phyloP scores from a whole-genome alignment of 1,284 basidiomycete genomes.

The Cutaneotrichosporon sp. region DNA sequence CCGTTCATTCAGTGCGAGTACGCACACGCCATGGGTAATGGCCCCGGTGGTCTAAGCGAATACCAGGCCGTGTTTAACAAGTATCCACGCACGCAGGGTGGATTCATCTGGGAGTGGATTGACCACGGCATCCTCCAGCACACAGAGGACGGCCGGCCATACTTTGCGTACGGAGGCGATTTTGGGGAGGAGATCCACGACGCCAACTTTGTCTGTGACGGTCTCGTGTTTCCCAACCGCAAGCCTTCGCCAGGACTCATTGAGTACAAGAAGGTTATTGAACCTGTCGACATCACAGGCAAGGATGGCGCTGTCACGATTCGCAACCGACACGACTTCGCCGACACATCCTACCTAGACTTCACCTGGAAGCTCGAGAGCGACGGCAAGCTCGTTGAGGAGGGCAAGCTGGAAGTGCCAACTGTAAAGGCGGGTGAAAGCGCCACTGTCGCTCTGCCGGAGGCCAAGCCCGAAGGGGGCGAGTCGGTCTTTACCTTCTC shows the following conservation, averaged over 20 bases:
- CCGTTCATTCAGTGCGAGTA: slow-evolving; percentile 28
- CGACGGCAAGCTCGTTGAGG: background rate
- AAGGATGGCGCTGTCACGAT: background rate
- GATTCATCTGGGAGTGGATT: slow-evolving; percentile 34
- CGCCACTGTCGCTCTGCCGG: background rate
- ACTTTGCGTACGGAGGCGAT: slow-evolving; percentile 27
- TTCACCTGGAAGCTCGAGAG: slow-evolving; percentile 21
- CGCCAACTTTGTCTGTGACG: slow-evolving; percentile 26
- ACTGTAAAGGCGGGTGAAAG: slow-evolving; percentile 1
- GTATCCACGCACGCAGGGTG: slow-evolving; percentile 23
- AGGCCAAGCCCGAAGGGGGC: background rate
- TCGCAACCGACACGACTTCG: slow-evolving; percentile 21
- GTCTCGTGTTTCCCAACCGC: slow-evolving; percentile 26
- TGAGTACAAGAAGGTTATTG: slow-evolving; percentile 21
- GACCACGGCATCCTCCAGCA: slow-evolving; percentile 23
- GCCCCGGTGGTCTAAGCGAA: slow-evolving; percentile 22
- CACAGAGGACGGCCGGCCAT: slow-evolving; percentile 9
- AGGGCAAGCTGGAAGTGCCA: slow-evolving; percentile 12
- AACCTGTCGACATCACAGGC: slow-evolving; percentile 13
- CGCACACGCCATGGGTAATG: slow-evolving; percentile 28
- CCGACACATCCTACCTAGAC: slow-evolving; percentile 6
- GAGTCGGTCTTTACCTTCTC: slow-evolving; percentile 9
- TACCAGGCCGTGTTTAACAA: slow-evolving; percentile 24
- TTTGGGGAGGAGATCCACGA: slow-evolving; percentile 30
- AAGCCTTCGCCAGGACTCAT: slow-evolving; percentile 19